Percentiles rank a stretch among this genome's conserved stretches.
Evolutionary conservation across 164 flowering plant genomes (phyloP).

Genomic region (Liriodendron chinense): DNA sequence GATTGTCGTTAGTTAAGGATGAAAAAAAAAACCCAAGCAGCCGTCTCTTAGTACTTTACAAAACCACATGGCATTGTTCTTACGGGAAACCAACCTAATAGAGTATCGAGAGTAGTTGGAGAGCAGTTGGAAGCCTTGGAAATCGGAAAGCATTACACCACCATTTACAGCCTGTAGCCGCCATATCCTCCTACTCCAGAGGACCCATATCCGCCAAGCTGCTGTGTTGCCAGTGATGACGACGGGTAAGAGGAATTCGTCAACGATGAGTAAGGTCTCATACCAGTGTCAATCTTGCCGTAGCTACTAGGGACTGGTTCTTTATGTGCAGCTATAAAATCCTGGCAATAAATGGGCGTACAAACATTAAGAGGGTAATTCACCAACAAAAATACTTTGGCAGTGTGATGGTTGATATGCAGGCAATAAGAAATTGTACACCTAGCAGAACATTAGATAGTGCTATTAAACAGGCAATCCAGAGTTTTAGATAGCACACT

Average conservation of each 20-base stretch:
- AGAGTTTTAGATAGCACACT: too few species aligned
- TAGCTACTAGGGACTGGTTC: slow-evolving; percentile 50
- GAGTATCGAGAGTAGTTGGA: background rate
- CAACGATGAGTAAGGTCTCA: slow-evolving; percentile 54
- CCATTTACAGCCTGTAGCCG: slow-evolving; percentile 49
- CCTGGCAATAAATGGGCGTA: slow-evolving; percentile 31
- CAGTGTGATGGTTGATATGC: background rate
- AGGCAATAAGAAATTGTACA: background rate
- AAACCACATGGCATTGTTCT: slow-evolving; percentile 7
- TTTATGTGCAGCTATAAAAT: slow-evolving; percentile 52
- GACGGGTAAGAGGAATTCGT: slow-evolving; percentile 40
- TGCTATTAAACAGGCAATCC: too few species aligned
- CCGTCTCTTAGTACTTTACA: slow-evolving; percentile 18
- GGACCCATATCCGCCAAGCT: slow-evolving; percentile 55
- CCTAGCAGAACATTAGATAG: background rate
- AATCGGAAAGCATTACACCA: background rate
- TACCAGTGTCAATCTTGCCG: slow-evolving; percentile 42
- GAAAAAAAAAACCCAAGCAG: background rate
- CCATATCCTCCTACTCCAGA: slow-evolving; percentile 61
- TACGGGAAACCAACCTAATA: background rate
- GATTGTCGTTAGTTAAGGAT: background rate
- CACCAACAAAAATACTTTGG: background rate
- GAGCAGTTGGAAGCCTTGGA: background rate
- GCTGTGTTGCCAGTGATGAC: slow-evolving; percentile 42
- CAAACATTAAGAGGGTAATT: background rate